These are phyloP conservation scores for Orbilia quercus DNA, from an alignment of 2,329 filamentous ascomycete genomes.

Conservation along the genomic window DNA sequence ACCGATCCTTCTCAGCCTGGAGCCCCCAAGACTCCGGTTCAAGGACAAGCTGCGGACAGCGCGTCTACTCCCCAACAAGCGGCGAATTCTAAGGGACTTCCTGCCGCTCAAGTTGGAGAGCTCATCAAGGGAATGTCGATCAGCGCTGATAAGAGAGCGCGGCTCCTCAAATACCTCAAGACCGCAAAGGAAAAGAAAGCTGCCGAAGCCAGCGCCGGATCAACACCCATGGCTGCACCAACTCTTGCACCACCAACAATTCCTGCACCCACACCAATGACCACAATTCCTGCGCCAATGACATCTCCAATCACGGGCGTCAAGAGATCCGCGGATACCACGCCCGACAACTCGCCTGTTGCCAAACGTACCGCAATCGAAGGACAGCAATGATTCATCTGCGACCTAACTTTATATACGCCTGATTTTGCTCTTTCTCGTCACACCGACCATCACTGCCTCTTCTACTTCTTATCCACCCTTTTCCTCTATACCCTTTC, in stretches of 20 bases:
- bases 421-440: not conserved
- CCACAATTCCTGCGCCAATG: too few species aligned
- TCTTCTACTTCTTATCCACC: constrained; percentile 2
- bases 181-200: constrained; percentile 52
- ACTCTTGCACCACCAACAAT: too few species aligned
- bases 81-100: too few species aligned
- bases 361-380: constrained; percentile 38
- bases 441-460: not conserved
- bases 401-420: not conserved
- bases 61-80: constrained; percentile 8
- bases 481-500: constrained; percentile 24
- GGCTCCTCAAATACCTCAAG: constrained; percentile 44
- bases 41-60: constrained; percentile 4
- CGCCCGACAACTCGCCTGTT: constrained; percentile 16
- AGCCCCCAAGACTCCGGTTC: constrained; percentile 17
- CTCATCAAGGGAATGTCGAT: constrained; percentile 28
- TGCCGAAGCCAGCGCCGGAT: constrained; percentile 30
- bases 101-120: constrained; percentile 17
- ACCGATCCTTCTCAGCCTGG: constrained; percentile 18
- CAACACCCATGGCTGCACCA: too few species aligned
- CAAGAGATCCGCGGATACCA: constrained; percentile 36
- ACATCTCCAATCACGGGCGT: constrained; percentile 1
- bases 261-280: too few species aligned
- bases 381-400: constrained; percentile 29
- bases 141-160: constrained; percentile 23